Evolutionary conservation across 768 basidiomycete genomes (phyloP), one percentile per base, ranked within the genome.

Genomic region (Leccinum pellstonianum): DNA sequence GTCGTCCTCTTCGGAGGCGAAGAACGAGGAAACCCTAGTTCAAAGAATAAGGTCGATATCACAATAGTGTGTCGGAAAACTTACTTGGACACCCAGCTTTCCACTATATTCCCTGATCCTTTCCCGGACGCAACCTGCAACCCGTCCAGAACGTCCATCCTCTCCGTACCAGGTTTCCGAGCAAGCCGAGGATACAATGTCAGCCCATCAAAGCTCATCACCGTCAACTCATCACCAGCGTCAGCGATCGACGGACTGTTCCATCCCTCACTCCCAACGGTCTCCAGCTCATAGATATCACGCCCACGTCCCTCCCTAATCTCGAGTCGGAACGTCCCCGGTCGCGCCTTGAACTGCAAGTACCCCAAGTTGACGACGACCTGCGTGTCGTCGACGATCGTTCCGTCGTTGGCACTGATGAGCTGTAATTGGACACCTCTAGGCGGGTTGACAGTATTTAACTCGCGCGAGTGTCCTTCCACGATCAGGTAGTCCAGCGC

Each of bases 321-420:
- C 64, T 87, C 86, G 1, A 98, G 79, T 50, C 81, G 78, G 77
- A 90, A 95, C 0, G 91, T 86, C 1, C 97, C 97, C 1, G 97
- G 97, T 56, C 83, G 90, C 1, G 91, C 89, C 71, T 93, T 94
- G 78, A 98, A 95, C 70, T 99, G 97, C 56, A 98, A 77, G 73
- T 99, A 99, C 2, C 97, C 97, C 5, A 98, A 78, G 70, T 98
- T 99, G 5, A 90, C 93, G 56, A 97, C 92, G 41, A 98, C 88
- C 59, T 87, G 90, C 0, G 97, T 98, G 65, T 97, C 95, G 7
- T 90, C 92, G 14, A 95, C 78, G 27, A 62, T 52, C 12, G 72
- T 73, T 10, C 66, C 68, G 54, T 77, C 70, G 5, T 81, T 75
- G 27, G 76, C 71, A 12, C 75, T 77, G 3, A 83, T 77, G 1